Evolutionary conservation across 2,329 filamentous ascomycete species (phyloP), one percentile per base, ranked within the genome.

Genomic region (Mycocentrospora acerina): DNA sequence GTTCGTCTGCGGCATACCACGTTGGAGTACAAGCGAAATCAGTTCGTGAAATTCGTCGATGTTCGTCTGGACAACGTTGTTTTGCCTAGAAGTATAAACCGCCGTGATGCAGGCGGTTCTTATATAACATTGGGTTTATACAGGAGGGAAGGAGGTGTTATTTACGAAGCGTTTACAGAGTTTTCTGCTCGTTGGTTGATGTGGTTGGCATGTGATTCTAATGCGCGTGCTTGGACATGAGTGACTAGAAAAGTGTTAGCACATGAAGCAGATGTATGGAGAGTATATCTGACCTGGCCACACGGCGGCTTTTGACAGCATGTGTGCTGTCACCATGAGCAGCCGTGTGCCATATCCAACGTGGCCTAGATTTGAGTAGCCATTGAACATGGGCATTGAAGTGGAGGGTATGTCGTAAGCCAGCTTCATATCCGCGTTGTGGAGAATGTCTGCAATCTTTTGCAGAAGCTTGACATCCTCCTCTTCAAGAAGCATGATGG

Each of bases 401-500:
- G 80, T 76, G 7, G 60, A 55, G 4, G 62, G 59, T 28, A 79
- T 69, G 33, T 68, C 72, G 37, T 73, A 77, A 29, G 78, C 82
- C 73, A 95, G 83, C 69, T 95, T 95, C 58, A 81, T 75, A 64
- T 95, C 88, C 8, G 88, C 83, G 46, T 81, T 85, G 24, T 78
- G 73, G 27, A 96, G 71, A 8, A 97, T 85, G 47, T 88, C 85
- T 51, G 86, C 80, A 16, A 96, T 82, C 70, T 94, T 95, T 29
- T 80, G 77, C 6, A 97, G 71, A 2, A 97, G 75, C 66, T 91
- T 91, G 50, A 86, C 79, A 52, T 98, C 91, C 60, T 97, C 91
- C 13, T 93, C 88, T 58, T 96, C 90, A 1, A 97, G 76, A 4
- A 96, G 78, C 81, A 96, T 89, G 40, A 95, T 86, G 2, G 85